Percentiles rank a stretch among this genome's conserved stretches.
These are phyloP conservation scores for Metarhizium brunneum DNA, from an alignment of 2,329 filamentous ascomycete genomes.

Conservation along the genomic window DNA sequence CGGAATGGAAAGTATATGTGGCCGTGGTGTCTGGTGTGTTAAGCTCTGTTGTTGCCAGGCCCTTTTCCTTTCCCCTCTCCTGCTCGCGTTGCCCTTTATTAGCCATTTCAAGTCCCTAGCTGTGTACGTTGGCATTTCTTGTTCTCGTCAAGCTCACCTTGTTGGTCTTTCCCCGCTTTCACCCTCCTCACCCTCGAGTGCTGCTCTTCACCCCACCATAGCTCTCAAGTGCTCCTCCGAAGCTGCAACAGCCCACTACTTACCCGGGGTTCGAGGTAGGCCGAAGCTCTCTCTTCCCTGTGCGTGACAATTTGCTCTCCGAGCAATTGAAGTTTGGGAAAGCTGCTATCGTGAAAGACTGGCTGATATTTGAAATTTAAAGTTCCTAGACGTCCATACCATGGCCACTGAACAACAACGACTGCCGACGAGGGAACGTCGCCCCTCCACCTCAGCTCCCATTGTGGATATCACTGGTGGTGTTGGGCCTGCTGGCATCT, in stretches of 20 bases:
- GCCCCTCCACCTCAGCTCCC: conserved; percentile 71
- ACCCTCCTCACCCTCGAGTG: not conserved
- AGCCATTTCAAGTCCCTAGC: not conserved
- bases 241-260: not conserved
- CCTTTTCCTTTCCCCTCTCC: not conserved
- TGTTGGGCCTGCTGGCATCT: conserved; percentile 75
- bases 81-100: not conserved
- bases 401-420: conserved; percentile 28
- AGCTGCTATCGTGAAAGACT: not conserved
- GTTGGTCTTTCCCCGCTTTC: not conserved
- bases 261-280: not conserved
- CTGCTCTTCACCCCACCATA: conserved; percentile 5
- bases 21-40: not conserved
- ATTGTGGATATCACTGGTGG: conserved; percentile 80
- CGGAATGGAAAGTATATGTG: not conserved
- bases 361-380: not conserved
- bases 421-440: conserved; percentile 59
- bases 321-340: not conserved
- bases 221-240: not conserved
- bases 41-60: not conserved
- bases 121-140: not conserved
- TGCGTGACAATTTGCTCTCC: not conserved
- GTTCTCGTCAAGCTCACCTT: too few species aligned
- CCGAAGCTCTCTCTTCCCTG: not conserved
- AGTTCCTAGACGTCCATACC: conserved; percentile 2